Conservation (phyloP, 768 basidiomycete species). For the Amylocystis lapponica region DNA sequence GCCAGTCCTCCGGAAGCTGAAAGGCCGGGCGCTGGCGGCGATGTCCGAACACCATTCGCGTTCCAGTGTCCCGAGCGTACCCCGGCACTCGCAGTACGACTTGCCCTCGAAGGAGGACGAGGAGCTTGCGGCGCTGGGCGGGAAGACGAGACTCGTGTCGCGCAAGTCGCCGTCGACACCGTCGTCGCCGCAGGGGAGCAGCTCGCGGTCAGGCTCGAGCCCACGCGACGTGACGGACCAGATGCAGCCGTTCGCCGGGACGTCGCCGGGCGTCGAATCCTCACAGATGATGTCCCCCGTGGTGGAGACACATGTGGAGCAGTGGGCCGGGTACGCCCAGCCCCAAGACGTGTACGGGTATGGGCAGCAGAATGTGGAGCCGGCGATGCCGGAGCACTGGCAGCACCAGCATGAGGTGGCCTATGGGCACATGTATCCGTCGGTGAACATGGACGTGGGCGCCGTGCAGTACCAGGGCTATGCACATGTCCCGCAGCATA, state of each 20-base stretch:
- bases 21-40: slow-evolving; percentile 38
- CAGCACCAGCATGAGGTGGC: not conserved
- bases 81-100: slow-evolving; percentile 27
- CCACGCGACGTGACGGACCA: slow-evolving; percentile 3
- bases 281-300: not conserved
- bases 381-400: not conserved
- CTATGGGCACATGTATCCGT: slow-evolving; percentile 10
- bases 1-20: slow-evolving; percentile 59
- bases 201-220: slow-evolving; percentile 10
- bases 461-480: slow-evolving; percentile 10
- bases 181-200: slow-evolving; percentile 12
- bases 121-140: slow-evolving; percentile 54
- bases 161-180: slow-evolving; percentile 42
- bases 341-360: slow-evolving; percentile 1
- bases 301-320: not conserved
- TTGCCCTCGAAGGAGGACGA: slow-evolving; percentile 53
- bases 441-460: slow-evolving; percentile 13
- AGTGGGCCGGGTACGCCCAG: slow-evolving; percentile 11
- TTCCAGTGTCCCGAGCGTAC: slow-evolving; percentile 16
- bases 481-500: slow-evolving; percentile 1
- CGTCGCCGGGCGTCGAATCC: not conserved
- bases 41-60: slow-evolving; percentile 31
- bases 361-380: not conserved
- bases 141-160: slow-evolving; percentile 57
- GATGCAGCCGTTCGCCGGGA: not conserved